Base-by-base conservation (phyloP, 805 yeast species). In the Metschnikowia dekortorum region DNA sequence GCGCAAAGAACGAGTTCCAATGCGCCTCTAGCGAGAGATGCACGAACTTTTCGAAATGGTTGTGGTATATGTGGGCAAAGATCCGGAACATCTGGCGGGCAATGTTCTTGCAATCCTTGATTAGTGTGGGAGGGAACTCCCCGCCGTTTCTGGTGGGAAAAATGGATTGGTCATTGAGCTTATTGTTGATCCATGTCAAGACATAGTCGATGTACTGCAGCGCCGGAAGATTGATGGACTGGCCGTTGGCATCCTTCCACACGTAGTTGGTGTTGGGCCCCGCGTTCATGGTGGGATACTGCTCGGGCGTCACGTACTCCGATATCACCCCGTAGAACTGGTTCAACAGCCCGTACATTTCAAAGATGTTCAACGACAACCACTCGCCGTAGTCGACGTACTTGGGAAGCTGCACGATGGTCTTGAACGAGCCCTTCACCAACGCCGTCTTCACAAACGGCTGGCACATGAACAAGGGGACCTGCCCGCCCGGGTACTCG, bases 1-100 rank as follows among this genome's bases (percentile, higher is more conserved):
- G 99, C 13, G 96, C 94, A 69, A 95, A 94, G 60, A 91, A 88
- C 3, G 98, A 91, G 67, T 94, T 94, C 96, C 96, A 94, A 66
- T 94, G 98, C 0, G 98, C 97, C 65, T 94, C 99, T 52, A 94
- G 68, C 1, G 96, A 85, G 52, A 94, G 70, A 66, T 94, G 97
- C n/a, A 92, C 83, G 26, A 92, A 80, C 63, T 86, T 89, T 57
- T 92, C 99, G 68, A 90, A 94, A 66, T 94, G 99, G 66, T 90
- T 89, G 69, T 89, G 88, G 66, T 91, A 94, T 36, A 94, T 83
- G 64, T 91, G 96, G 4, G 99, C 99, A 70, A 92, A 91, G 13
- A 94, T 88, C 58, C 98, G 79, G 64, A 94, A 90, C 89, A 94
- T 87, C 64, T 94, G 98, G 55, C 90, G 76, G 63, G 85, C 84